These are phyloP conservation scores for Suillus luteus DNA, from an alignment of 768 basidiomycete genomes.

Conservation along the genomic window DNA sequence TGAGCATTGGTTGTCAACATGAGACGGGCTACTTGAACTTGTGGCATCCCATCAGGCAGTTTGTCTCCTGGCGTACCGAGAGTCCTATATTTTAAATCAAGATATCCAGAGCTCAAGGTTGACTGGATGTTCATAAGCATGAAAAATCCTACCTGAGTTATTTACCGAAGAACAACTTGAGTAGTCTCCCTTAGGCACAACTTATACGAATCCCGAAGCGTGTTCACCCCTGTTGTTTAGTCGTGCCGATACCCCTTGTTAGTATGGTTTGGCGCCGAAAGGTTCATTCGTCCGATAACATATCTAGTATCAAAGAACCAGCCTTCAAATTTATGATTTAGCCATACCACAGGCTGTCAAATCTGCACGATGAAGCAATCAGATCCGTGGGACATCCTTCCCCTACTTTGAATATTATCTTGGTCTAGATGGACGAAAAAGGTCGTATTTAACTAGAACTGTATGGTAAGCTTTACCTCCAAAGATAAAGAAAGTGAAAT, in stretches of 20 bases:
- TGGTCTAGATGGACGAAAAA: neutral
- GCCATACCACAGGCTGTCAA: neutral
- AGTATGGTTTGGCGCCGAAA: neutral
- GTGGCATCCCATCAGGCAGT: no score
- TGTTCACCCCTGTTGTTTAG: neutral
- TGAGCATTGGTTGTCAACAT: no score
- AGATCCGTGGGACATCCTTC: neutral
- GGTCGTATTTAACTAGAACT: neutral
- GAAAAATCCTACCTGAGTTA: neutral
- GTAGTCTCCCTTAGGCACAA: neutral
- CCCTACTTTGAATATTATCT: neutral
- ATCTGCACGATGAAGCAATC: neutral
- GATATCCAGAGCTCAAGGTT: neutral
- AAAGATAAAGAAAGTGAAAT: neutral
- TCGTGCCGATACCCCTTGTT: no score
- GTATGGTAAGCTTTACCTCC: neutral
- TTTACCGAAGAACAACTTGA: neutral
- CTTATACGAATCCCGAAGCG: neutral
- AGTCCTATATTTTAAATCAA: neutral
- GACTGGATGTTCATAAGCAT: neutral
- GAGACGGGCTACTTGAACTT: neutral
- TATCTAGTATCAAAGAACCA: neutral
- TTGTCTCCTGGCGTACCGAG: neutral
- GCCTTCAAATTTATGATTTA: neutral
- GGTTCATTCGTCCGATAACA: no score